These are phyloP conservation scores for Lagenidium giganteum DNA, from an alignment of 352 stramenopile species.

Conservation along the genomic window DNA sequence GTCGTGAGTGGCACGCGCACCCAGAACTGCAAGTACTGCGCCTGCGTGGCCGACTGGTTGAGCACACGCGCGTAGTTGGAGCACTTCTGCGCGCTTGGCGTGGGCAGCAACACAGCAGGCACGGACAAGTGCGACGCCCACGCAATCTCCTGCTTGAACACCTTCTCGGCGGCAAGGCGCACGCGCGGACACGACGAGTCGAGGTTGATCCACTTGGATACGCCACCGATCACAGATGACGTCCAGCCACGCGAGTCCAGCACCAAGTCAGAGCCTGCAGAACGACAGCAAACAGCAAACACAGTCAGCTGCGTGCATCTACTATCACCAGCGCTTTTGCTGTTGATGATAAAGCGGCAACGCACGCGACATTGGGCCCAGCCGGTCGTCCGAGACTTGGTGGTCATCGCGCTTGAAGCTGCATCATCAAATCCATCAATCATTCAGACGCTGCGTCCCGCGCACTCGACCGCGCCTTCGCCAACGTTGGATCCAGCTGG, in stretches of 20 bases:
- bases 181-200: conserved; percentile 34
- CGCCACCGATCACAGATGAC: conserved; percentile 65
- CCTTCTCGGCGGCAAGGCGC: conserved; percentile 59
- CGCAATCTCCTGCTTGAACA: conserved; percentile 90
- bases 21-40: conserved; percentile 87
- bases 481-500: no score
- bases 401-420: conserved; percentile 72
- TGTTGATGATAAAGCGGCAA: neutral
- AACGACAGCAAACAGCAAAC: neutral
- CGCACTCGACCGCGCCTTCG: no score
- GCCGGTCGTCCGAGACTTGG: conserved; percentile 49
- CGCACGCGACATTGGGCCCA: conserved; percentile 54
- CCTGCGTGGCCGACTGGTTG: conserved; percentile 68
- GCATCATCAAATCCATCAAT: no score
- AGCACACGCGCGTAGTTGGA: conserved; percentile 86
- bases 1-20: conserved; percentile 73
- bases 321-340: no score
- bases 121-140: conserved; percentile 96
- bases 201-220: conserved; percentile 80
- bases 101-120: conserved; percentile 90
- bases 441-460: no score
- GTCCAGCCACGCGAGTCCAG: conserved; percentile 83
- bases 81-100: conserved; percentile 36
- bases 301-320: neutral
- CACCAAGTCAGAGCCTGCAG: conserved; percentile 70